Conservation (phyloP, 2,329 filamentous ascomycete genomes). For the Phialemoniopsis sp. region DNA sequence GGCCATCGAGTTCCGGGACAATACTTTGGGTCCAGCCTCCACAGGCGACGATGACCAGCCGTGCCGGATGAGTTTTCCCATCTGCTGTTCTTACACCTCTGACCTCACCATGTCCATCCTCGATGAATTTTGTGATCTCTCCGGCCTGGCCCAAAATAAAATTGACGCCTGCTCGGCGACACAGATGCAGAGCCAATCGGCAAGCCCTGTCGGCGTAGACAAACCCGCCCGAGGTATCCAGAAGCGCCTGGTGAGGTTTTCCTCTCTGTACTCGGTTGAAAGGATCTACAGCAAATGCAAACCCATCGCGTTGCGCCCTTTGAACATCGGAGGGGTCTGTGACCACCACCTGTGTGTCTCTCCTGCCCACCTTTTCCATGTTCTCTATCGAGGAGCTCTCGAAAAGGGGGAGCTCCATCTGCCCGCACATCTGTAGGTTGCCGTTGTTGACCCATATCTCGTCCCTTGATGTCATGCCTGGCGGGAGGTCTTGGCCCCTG, state of each 20-base stretch:
- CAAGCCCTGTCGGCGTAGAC: constrained; percentile 41
- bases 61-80: constrained; percentile 22
- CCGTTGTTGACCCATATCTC: constrained; percentile 33
- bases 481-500: constrained; percentile 21
- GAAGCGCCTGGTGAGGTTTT: constrained; percentile 27
- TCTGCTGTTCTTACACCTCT: constrained; percentile 34
- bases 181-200: constrained; percentile 36
- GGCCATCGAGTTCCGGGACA: constrained; percentile 29
- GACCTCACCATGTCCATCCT: no score
- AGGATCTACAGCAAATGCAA: constrained; percentile 30
- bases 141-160: constrained; percentile 27
- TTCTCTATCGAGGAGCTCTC: constrained; percentile 28
- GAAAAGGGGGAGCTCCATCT: constrained; percentile 18
- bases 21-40: constrained; percentile 39
- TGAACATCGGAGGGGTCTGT: constrained; percentile 20
- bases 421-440: constrained; percentile 20
- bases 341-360: constrained; percentile 26
- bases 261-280: constrained; percentile 23
- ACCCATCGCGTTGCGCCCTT: no score
- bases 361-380: constrained; percentile 26
- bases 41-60: constrained; percentile 31
- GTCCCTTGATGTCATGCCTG: constrained; percentile 28
- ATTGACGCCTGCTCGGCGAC: constrained; percentile 30
- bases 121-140: constrained; percentile 16
- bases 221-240: constrained; percentile 42